Evolutionary conservation across 768 basidiomycete species (phyloP).

Genomic region (Rhodotorula taiwanensis): DNA sequence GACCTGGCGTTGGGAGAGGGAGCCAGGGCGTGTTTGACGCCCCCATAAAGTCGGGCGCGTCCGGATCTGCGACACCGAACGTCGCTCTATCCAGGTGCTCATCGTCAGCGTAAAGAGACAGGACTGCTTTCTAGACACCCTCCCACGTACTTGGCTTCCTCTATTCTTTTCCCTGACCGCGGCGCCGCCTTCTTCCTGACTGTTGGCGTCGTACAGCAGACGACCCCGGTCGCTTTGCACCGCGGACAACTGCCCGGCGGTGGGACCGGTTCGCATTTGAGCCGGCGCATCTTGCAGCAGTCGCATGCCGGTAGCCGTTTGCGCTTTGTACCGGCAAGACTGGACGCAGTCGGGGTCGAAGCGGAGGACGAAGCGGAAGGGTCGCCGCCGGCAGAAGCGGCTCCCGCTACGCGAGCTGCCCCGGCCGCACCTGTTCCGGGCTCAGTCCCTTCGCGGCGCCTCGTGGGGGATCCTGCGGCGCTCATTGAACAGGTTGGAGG

Average conservation of each 20-base stretch:
- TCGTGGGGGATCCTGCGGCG: no score
- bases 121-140: neutral
- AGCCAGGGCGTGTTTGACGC: slow-evolving; percentile 33
- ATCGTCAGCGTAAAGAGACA: neutral
- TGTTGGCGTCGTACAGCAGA: slow-evolving; percentile 31
- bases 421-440: no score
- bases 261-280: slow-evolving; percentile 27
- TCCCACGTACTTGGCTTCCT: slow-evolving; percentile 25
- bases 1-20: neutral
- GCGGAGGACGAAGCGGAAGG: no score
- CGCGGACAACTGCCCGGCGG: slow-evolving; percentile 19
- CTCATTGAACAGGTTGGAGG: no score
- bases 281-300: slow-evolving; percentile 32
- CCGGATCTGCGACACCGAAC: slow-evolving; percentile 28
- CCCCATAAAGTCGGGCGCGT: slow-evolving; percentile 12
- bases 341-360: neutral
- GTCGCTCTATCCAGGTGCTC: slow-evolving; percentile 28
- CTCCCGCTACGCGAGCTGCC: no score
- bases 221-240: slow-evolving; percentile 34
- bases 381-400: no score
- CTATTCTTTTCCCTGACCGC: slow-evolving; percentile 31
- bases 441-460: no score
- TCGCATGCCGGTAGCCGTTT: slow-evolving; percentile 22
- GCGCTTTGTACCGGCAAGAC: neutral
- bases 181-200: slow-evolving; percentile 25